Conservation (phyloP, 495 filamentous ascomycete genomes). For the Cercophora newfieldiana region DNA sequence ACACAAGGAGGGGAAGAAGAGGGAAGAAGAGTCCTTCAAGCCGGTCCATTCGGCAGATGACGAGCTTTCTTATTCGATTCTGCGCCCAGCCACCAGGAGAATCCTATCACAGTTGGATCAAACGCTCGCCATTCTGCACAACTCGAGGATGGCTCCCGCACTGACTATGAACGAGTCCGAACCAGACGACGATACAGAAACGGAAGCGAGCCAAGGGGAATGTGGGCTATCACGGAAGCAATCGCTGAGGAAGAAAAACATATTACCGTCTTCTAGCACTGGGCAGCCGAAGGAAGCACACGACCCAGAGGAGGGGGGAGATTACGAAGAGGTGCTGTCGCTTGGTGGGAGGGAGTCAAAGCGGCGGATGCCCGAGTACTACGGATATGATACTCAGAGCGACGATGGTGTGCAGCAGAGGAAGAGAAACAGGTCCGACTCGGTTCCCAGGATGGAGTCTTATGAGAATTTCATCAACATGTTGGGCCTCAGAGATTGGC, state of each 20-base stretch:
- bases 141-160: constrained; percentile 51
- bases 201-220: not conserved
- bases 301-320: constrained; percentile 44
- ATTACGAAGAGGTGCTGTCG: constrained; percentile 41
- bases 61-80: constrained; percentile 56
- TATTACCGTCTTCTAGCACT: not conserved
- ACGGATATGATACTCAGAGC: constrained; percentile 5
- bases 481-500: constrained; percentile 70
- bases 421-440: not conserved
- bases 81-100: constrained; percentile 64
- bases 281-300: constrained; percentile 14
- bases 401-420: not conserved
- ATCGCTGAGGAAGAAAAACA: constrained; percentile 40
- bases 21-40: constrained; percentile 13
- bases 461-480: constrained; percentile 18
- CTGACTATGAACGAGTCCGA: not conserved
- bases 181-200: not conserved
- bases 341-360: constrained; percentile 43
- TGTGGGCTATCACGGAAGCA: not conserved
- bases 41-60: constrained; percentile 50
- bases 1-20: constrained; percentile 11
- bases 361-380: constrained; percentile 20
- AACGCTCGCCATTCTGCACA: constrained; percentile 66
- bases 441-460: not conserved
- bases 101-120: constrained; percentile 65